phyloP scores from a whole-genome alignment of 192 early-diverging fungal species.

The Chytriomyces hyalinus region DNA sequence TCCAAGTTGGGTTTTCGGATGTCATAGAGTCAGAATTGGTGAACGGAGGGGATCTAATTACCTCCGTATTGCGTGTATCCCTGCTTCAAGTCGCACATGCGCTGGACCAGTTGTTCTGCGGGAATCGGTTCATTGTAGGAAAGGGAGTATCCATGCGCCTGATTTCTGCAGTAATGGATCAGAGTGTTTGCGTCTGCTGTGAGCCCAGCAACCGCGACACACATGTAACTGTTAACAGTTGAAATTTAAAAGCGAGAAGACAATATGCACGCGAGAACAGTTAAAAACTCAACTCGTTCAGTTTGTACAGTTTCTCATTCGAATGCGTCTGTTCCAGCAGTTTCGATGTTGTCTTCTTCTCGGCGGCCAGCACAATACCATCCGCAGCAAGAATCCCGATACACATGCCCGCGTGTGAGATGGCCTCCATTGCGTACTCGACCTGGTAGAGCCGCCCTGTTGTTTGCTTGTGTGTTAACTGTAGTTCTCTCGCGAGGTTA shows the following conservation, averaged over 20 bases:
- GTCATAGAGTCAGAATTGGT: not conserved
- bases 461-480: not conserved
- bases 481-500: not conserved
- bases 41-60: conserved; percentile 2
- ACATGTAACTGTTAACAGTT: conserved; percentile 67
- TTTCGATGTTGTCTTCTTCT: conserved; percentile 93
- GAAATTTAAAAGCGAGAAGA: not conserved
- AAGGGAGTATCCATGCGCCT: conserved; percentile 87
- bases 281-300: conserved; percentile 73
- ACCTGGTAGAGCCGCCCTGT: conserved; percentile 96
- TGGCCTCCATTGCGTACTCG: conserved; percentile 99
- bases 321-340: conserved; percentile 84
- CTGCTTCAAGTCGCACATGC: conserved; percentile 96
- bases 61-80: conserved; percentile 97
- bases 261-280: not conserved
- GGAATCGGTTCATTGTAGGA: conserved; percentile 92
- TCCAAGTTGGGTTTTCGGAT: too few species aligned
- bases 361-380: conserved; percentile 95
- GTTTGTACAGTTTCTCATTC: conserved; percentile 95
- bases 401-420: conserved; percentile 93
- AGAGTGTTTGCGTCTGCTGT: conserved; percentile 96
- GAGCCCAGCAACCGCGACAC: conserved; percentile 95
- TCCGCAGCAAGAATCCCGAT: conserved; percentile 91
- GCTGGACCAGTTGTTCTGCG: conserved; percentile 92
- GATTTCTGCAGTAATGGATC: conserved; percentile 83